These are phyloP conservation scores for Fistulifera solaris DNA, from an alignment of 108 stramenopile genomes.

Conservation along the genomic window DNA sequence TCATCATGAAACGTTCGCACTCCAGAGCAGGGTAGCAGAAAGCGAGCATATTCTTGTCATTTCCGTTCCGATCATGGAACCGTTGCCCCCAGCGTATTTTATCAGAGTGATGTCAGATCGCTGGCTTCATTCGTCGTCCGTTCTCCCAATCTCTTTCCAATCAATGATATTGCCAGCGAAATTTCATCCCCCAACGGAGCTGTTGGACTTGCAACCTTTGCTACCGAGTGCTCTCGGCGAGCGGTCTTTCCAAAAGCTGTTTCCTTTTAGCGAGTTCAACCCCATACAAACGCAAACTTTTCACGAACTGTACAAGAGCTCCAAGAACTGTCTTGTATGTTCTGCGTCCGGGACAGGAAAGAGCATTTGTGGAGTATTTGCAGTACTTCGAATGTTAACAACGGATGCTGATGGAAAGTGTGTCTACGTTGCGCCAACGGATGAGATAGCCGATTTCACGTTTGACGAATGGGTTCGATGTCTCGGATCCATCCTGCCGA, in stretches of 20 bases:
- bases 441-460: constrained; percentile 65
- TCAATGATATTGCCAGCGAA: constrained; percentile 94
- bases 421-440: constrained; percentile 91
- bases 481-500: constrained; percentile 70
- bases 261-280: constrained; percentile 83
- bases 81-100: constrained; percentile 96
- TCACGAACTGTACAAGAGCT: constrained; percentile 87
- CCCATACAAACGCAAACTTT: constrained; percentile 98
- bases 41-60: constrained; percentile 89
- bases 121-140: constrained; percentile 90
- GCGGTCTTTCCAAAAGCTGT: constrained; percentile 58
- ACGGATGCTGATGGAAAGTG: constrained; percentile 66
- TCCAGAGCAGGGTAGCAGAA: constrained; percentile 63
- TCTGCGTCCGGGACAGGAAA: constrained; percentile 94
- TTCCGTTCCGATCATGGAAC: constrained; percentile 91
- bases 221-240: constrained; percentile 77
- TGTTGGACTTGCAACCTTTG: constrained; percentile 94
- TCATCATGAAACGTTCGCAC: constrained; percentile 88
- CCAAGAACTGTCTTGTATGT: constrained; percentile 88
- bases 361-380: constrained; percentile 87
- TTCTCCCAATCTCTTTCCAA: constrained; percentile 92
- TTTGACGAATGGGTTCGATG: constrained; percentile 62
- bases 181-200: constrained; percentile 92
- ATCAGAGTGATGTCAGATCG: constrained; percentile 90
- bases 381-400: constrained; percentile 87